Base-by-base conservation (phyloP, 306 rosid genomes). In the Sophora flavescens region DNA sequence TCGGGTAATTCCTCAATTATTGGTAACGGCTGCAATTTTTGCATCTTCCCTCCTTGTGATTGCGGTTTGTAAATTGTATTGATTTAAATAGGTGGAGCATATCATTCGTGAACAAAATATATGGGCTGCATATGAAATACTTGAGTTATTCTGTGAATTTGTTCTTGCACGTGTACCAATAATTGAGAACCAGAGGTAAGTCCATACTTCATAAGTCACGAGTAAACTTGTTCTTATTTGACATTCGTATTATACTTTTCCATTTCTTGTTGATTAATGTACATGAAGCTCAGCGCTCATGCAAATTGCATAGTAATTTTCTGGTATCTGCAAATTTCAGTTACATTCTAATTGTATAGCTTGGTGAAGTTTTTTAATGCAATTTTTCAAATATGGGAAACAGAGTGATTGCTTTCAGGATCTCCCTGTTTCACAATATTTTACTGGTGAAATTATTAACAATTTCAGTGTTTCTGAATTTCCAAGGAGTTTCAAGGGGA, bases 131-230 rank as follows among this genome's bases (percentile, higher is more conserved):
- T 95, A 95, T 83, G 97, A 95, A 85, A 92, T 95, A 72, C 78
- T 95, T 78, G 99, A 92, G 96, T 87, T 95, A 41, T 95, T 92
- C 83, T 95, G 99, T 79, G 99, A 95, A 72, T 95, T 95, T 64
- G 78, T 92, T 78, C 97, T 95, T 71, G 99, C 97, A 9, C 92
- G 99, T 14, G 92, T 95, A 61, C 97, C 99, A 9, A 88, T 95
- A 30, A 85, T 95, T 59, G 99, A 95, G 84, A 89, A 71, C 85
- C 96, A 92, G 87, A 89, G 68, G 99, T 92, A 89, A 84, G 84
- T 76, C 51, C 66, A 45, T 44, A n/a, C 16, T 9, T 80, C 50
- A 17, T n/a, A n/a, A 33, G 10, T 80, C 54, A 17, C 14, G 1
- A 50, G 33, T 44, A 11, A 30, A 62, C 65, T 70, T 64, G 63